Evolutionary conservation across 306 rosid species (phyloP), one percentile per base, ranked within the genome.

Genomic region (Castanospermum australe): DNA sequence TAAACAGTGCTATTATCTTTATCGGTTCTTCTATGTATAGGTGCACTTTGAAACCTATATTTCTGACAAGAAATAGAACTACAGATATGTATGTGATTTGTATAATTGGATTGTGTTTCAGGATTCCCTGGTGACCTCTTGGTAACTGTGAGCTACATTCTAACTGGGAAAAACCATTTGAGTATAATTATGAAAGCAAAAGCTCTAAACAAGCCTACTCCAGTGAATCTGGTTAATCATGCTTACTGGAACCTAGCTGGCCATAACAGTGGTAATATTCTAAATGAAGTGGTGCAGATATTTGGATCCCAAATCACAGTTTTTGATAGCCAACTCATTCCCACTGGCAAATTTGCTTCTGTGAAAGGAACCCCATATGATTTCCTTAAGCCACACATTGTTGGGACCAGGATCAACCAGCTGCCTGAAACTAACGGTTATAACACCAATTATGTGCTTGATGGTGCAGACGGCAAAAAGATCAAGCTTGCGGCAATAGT

Each of bases 111-210:
- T 42, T 63, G 52, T 62, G 66, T 25, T 83, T 17, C 86, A 92
- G 98, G 98, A 70, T 94, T 92, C 77, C 98, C 98, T 9, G 97
- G 98, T 44, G 97, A 91, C 72, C 83, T 94, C 6, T 5, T 77
- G n/a, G 87, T 82, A 50, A 89, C 75, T 0, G 98, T 86, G 17
- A 86, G 79, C 74, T 94, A 94, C 80, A 70, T 84, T 33, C 84
- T 94, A 32, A 4, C 67, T 1, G 88, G 85, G 22, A 68, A 86
- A 76, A 77, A 81, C 61, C 48, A 83, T 57, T 62, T 92, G 88
- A 78, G 69, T 1, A 67, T 92, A 25, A 55, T 63, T 8, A 87
- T 94, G 97, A 82, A 79, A 80, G 97, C 95, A 30, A 85, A 75
- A 83, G 94, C 97, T 22, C 84, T 94, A 4, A 89, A 90, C 92